Percentiles rank a stretch among this genome's conserved stretches.
Conservation (phyloP, 2,329 filamentous ascomycete genomes). For the Talaromyces sp. region DNA sequence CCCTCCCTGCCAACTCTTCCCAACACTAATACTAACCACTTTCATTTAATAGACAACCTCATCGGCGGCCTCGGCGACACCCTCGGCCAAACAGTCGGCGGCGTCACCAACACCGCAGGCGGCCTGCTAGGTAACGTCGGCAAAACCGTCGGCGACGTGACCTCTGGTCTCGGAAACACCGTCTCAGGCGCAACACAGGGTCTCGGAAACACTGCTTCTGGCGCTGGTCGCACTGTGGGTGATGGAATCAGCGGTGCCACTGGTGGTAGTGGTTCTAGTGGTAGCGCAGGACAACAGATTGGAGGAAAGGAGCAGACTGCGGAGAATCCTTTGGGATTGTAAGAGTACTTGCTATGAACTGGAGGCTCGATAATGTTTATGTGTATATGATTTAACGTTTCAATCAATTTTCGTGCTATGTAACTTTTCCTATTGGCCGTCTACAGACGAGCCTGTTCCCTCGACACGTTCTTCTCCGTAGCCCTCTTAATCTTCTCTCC, state of each 20-base stretch:
- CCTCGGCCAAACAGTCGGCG: conserved; percentile 26
- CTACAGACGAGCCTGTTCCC: conserved; percentile 29
- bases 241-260: conserved; percentile 18
- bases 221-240: conserved; percentile 25
- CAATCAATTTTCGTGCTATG: not conserved
- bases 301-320: conserved; percentile 23
- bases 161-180: conserved; percentile 30
- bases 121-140: conserved; percentile 27
- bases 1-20: not conserved
- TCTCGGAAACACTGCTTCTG: conserved; percentile 24
- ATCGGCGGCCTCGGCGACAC: conserved; percentile 24
- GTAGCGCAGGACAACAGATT: not conserved
- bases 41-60: not conserved
- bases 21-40: not conserved
- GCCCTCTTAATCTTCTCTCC: conserved; percentile 52
- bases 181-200: conserved; percentile 25
- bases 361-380: not conserved
- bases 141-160: conserved; percentile 25
- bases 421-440: not conserved
- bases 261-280: not conserved
- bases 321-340: conserved; percentile 25
- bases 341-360: not conserved
- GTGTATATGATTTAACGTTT: not conserved
- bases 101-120: conserved; percentile 24
- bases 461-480: conserved; percentile 44